Evolutionary conservation across 495 filamentous ascomycete species (phyloP), one percentile per base, ranked within the genome.

Genomic region (Xanthoparmelia taractica): DNA sequence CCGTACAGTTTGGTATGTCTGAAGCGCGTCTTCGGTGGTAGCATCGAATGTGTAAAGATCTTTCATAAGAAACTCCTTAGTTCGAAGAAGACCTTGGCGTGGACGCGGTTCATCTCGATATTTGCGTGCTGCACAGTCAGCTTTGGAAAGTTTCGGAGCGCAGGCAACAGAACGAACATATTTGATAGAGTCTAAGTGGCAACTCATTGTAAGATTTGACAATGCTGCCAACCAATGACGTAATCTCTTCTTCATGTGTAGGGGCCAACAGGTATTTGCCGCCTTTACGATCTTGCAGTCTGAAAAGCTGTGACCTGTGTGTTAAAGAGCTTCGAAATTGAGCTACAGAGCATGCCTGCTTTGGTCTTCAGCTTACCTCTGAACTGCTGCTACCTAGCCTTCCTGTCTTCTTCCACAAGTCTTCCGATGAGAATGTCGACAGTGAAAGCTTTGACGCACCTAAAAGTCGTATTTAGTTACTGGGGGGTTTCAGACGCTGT

Each of bases 201-300:
- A 97, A 80, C 29, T 90, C 85, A 70, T 91, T 91, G 72, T 96
- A 92, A 4, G 91, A 96, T 57, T 87, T 84, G n/a, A 90, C 79
- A 29, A 86, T 79, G 56, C 79, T 82, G 2, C 84, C 84, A 4
- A 95, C 88, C 17, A 97, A 79, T 0, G 82, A 73, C 0, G 94
- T 98, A 61, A 98, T 92, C 70, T 98, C 94, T 72, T 98, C 94
- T 69, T 98, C 94, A 66, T 98, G 95, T 0, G 94, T 98, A 3
- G 94, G 94, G 4, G 94, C 87, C 23, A 98, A 81, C 33, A 98
- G 74, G 62, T 87, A 90, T 23, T 82, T 80, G 18, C 83, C 77
- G 31, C 88, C 84, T 73, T 87, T 94, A 45, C 93, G 82, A 72
- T 97, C 93, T 29, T 81, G 77, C 54, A 98, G 82, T 43, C 80